Evolutionary conservation across 805 yeast species (phyloP), one percentile per base, ranked within the genome.

Genomic region (Candida ipomoeae): DNA sequence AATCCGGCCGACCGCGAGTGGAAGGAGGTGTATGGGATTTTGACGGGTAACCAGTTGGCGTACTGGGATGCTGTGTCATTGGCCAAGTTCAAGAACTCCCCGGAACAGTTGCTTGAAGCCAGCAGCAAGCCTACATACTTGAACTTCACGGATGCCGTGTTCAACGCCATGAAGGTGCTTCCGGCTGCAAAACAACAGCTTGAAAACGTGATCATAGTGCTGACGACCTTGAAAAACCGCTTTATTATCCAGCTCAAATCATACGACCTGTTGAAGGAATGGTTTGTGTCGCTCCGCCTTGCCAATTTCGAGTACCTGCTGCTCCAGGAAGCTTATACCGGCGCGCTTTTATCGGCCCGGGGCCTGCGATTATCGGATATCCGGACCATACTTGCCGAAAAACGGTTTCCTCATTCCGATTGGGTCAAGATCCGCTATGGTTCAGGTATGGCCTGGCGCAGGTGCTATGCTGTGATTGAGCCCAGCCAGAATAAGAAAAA

Each of bases 401-500:
- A 94, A 17, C 85, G 92, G 62, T 87, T 83, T 64, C 82, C 81
- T 52, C 94, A 89, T 62, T 96, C 89, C 66, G 97, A 91, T 61
- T 92, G 97, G 97, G 90, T 87, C 40, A 80, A 90, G 64, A 96
- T 94, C 15, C 77, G 98, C 56, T 94, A 92, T 67, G 98, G 99
- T 17, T 81, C 94, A 8, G 99, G 99, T 21, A 89, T 89, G 96
- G 96, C 97, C 1, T 94, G 97, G 97, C 87, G 85, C 63, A 79
- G 96, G 52, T 92, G 97, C 63, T 94, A 81, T 72, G 92, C 96
- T 2, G 96, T 91, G 10, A 80, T 92, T 50, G 87, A 87, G 57
- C 91, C 91, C 57, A 71, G 90, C 59, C 56, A 72, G 36, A 62
- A 77, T 60, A 83, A 73, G 63, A 69, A 61, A 64, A 79, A 69